phyloP scores from a whole-genome alignment of 768 basidiomycete genomes.

The Podaxis sp. region DNA sequence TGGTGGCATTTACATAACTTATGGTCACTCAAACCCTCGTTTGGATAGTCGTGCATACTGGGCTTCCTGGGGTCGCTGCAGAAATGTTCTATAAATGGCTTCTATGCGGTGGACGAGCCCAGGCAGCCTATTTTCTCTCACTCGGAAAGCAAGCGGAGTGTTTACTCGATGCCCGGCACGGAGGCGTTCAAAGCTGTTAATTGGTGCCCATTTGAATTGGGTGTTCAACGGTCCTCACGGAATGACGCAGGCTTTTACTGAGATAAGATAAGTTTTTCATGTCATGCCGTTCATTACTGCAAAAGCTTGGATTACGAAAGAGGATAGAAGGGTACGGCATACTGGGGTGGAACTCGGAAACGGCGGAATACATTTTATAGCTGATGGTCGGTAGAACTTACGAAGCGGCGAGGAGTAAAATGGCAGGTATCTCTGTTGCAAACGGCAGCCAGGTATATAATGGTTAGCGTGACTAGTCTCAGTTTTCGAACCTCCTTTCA shows the following conservation, averaged over 20 bases:
- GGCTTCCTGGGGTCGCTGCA: background rate
- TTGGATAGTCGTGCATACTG: background rate
- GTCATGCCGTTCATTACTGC: background rate
- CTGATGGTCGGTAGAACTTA: background rate
- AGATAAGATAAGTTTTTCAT: background rate
- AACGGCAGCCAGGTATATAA: conserved; percentile 2
- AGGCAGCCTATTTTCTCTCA: background rate
- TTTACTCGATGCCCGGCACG: conserved; percentile 2
- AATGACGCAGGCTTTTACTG: background rate
- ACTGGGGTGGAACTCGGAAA: conserved; percentile 5
- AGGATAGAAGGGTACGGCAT: background rate
- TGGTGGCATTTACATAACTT: background rate
- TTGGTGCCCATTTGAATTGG: background rate
- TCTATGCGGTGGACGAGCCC: background rate
- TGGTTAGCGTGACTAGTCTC: background rate
- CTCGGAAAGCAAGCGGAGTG: conserved; percentile 4
- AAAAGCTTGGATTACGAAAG: background rate
- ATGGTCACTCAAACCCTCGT: background rate
- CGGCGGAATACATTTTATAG: background rate
- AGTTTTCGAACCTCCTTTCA: background rate
- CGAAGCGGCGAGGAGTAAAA: conserved; percentile 14
- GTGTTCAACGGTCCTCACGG: background rate
- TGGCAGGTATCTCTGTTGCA: background rate
- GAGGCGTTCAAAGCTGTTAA: background rate
- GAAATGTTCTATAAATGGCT: background rate